Evolutionary conservation across 2,329 filamentous ascomycete genomes (phyloP), one percentile per base, ranked within the genome.

Genomic region (Drechslera avenae): DNA sequence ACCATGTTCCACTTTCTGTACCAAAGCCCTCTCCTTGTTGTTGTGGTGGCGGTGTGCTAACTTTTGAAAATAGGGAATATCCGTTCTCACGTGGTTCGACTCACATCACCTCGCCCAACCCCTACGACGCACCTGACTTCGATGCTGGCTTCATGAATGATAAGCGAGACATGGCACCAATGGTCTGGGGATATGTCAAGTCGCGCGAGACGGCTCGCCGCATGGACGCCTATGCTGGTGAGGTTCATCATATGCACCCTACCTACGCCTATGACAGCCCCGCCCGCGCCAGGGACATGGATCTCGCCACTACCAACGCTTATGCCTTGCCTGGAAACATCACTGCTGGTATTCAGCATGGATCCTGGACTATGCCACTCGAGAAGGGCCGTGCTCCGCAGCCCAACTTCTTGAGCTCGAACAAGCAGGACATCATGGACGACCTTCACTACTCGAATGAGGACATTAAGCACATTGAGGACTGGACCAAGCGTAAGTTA

Each of bases 81-180:
- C 59, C 57, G 1, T 60, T 57, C 45, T 57, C 54, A 5, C 54
- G 54, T 60, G 88, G 88, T 7, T 85, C 74, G 44, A 89, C 83
- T 2, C 86, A 90, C 73, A 89, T 91, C 68, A 81, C 79, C 52
- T 87, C 83, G n/a, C 76, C 88, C 2, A 83, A 89, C 62, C 86
- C 87, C 13, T 92, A 92, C 66, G 88, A 86, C 37, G 77, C 79
- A 12, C 88, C 88, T 0, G 89, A 91, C 75, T 91, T 92, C 63
- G 89, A 92, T 68, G 83, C 87, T 1, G 88, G 88, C 17, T 92
- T 91, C 78, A 91, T 92, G 88, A 92, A 90, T 64, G 89, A 92
- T 74, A 87, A 90, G 74, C 81, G 89, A 18, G 89, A 92, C 66
- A 91, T 92, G 88, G 88, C 86, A 1, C 88, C 89, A 7, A 90